A percentile compares a stretch with the other conserved stretches of the same genome.
Conservation (phyloP, 2,329 filamentous ascomycete genomes). For the Epichloe typhina region DNA sequence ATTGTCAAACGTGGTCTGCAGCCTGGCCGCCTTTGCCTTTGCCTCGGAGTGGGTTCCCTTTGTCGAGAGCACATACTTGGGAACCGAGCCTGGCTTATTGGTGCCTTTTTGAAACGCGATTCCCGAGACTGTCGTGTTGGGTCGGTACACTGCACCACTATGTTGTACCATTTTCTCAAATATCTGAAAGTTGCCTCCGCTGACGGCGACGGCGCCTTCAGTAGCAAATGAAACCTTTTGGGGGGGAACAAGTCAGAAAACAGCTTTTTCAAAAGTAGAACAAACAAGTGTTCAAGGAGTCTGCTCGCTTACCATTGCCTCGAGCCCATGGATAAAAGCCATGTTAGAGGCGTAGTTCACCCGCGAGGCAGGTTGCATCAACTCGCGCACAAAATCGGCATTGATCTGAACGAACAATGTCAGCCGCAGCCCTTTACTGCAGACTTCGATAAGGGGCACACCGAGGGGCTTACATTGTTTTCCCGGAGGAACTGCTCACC, state of each 20-base stretch:
- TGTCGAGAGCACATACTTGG: constrained; percentile 35
- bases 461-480: constrained; percentile 31
- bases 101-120: constrained; percentile 39
- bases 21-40: constrained; percentile 19
- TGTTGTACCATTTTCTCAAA: constrained; percentile 67
- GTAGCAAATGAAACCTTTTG: constrained; percentile 68
- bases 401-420: constrained; percentile 34
- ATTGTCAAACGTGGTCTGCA: constrained; percentile 54
- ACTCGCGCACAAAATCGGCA: constrained; percentile 56
- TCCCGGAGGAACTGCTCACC: constrained; percentile 58
- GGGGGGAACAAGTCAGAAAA: neutral
- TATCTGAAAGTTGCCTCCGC: constrained; percentile 88
- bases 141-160: constrained; percentile 45
- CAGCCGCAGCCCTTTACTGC: neutral
- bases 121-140: constrained; percentile 55
- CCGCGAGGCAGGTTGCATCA: constrained; percentile 80
- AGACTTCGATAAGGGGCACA: too few relatives aligned
- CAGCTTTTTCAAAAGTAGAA: neutral
- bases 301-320: constrained; percentile 56
- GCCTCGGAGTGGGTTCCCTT: constrained; percentile 11
- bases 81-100: constrained; percentile 22
- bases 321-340: constrained; percentile 72
- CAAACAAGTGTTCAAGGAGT: neutral
- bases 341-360: constrained; percentile 94
- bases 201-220: constrained; percentile 64